Conservation (phyloP, 1,284 basidiomycete genomes). For the Exsudoporus floridanus region DNA sequence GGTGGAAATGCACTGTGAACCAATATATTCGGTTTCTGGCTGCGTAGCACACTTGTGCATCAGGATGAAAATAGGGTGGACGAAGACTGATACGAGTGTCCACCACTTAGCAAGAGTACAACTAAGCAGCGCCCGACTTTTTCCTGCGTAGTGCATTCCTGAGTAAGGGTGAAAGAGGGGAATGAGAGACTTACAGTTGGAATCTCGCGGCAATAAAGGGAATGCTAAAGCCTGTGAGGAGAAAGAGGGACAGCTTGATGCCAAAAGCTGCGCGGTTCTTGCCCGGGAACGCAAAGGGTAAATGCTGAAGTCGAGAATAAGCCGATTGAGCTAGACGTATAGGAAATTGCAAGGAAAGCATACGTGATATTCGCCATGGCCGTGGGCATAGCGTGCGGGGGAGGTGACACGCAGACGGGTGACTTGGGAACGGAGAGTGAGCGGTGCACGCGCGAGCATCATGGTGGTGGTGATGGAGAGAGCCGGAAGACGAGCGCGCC, state of each 20-base stretch:
- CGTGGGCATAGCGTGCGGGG: constrained; percentile 40
- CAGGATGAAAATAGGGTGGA: background rate
- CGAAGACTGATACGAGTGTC: background rate
- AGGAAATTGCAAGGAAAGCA: constrained; percentile 14
- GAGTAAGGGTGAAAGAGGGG: constrained; percentile 4
- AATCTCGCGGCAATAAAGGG: constrained; percentile 62
- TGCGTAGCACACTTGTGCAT: constrained; percentile 11
- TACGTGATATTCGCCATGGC: constrained; percentile 63
- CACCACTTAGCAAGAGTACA: constrained; percentile 7
- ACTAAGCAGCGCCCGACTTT: constrained; percentile 34
- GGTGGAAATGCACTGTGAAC: constrained; percentile 25
- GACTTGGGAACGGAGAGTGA: constrained; percentile 39
- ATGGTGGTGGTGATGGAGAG: constrained; percentile 18
- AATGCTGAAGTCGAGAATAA: constrained; percentile 47
- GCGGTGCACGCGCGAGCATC: constrained; percentile 44
- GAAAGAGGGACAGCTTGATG: constrained; percentile 54
- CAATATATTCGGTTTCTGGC: constrained; percentile 4
- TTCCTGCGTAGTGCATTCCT: constrained; percentile 29
- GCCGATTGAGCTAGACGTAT: background rate
- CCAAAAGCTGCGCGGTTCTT: constrained; percentile 56
- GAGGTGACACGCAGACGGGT: constrained; percentile 35
- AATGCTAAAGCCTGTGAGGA: constrained; percentile 60
- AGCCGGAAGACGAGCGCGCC: constrained; percentile 4
- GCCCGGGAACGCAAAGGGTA: constrained; percentile 65
- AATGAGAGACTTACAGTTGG: constrained; percentile 58